A percentile compares a stretch with the other conserved stretches of the same genome.
Evolutionary conservation across 1,139 yeast genomes (phyloP).

Genomic region (Protomyces arabidopsidicola): DNA sequence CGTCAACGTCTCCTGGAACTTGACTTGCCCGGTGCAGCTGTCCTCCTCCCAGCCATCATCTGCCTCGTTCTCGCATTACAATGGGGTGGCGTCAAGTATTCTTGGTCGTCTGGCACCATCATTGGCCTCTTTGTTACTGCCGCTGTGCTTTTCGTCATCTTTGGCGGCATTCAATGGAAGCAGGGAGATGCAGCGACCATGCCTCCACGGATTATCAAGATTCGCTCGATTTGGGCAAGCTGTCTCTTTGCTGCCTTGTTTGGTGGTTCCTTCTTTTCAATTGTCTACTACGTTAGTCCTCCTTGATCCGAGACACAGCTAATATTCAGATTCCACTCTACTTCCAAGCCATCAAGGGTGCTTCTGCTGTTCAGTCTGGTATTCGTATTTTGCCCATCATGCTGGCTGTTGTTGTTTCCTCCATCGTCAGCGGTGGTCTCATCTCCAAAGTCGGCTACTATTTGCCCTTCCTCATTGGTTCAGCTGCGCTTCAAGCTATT

Average conservation of each 20-base stretch:
- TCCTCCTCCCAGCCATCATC: conserved; percentile 46
- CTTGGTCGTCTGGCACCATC: conserved; percentile 56
- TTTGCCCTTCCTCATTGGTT: conserved; percentile 48
- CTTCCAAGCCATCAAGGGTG: conserved; percentile 51
- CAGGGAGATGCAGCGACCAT: conserved; percentile 50
- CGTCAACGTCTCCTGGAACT: conserved; percentile 43
- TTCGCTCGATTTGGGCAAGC: conserved; percentile 44
- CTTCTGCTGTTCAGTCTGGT: conserved; percentile 55
- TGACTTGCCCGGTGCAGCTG: conserved; percentile 50
- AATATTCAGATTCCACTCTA: conserved; percentile 45
- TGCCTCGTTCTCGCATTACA: conserved; percentile 50
- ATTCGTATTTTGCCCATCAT: conserved; percentile 54
- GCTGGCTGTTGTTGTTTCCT: conserved; percentile 50
- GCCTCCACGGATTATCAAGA: conserved; percentile 44
- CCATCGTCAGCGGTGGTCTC: conserved; percentile 48
- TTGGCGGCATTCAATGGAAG: conserved; percentile 49
- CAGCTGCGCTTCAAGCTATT: conserved; percentile 46
- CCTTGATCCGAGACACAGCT: neutral
- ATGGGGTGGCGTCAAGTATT: conserved; percentile 48
- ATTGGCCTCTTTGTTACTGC: conserved; percentile 55
- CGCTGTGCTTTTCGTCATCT: conserved; percentile 44
- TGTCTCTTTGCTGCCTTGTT: conserved; percentile 43
- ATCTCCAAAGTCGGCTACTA: conserved; percentile 49
- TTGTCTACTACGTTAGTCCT: conserved; percentile 41
- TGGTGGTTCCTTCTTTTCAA: conserved; percentile 48